Conservation (phyloP, 2,329 filamentous ascomycete genomes). For the Phialophora expanda region DNA sequence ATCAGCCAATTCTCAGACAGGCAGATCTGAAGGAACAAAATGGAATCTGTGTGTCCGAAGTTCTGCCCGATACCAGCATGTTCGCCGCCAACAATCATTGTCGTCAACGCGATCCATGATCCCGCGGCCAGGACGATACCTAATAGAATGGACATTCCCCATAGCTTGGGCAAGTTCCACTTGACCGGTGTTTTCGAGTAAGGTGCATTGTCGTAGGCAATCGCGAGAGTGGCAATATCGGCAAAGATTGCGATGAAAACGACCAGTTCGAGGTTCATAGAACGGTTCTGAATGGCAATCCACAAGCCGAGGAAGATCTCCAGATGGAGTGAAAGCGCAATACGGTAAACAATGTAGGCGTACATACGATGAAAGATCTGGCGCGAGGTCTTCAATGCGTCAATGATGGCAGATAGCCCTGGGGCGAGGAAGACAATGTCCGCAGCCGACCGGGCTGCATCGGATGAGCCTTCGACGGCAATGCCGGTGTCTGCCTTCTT, state of each 20-base stretch:
- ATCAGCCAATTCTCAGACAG: conserved; percentile 96
- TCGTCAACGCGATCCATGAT: conserved; percentile 88
- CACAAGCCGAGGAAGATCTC: conserved; percentile 91
- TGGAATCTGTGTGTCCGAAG: conserved; percentile 78
- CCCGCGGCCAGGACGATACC: conserved; percentile 80
- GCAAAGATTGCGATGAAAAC: conserved; percentile 96
- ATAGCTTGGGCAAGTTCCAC: conserved; percentile 93
- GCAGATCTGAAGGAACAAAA: conserved; percentile 88
- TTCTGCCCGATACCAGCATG: conserved; percentile 88
- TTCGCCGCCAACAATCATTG: conserved; percentile 72
- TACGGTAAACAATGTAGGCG: conserved; percentile 93
- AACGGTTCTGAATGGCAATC: conserved; percentile 86
- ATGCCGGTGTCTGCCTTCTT: conserved; percentile 98
- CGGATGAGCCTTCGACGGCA: conserved; percentile 88
- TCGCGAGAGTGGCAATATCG: conserved; percentile 87
- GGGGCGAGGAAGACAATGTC: conserved; percentile 94
- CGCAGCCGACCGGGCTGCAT: conserved; percentile 86
- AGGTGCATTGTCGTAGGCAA: conserved; percentile 91
- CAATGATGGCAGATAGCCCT: conserved; percentile 89
- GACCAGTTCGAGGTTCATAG: conserved; percentile 82
- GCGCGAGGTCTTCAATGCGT: conserved; percentile 88
- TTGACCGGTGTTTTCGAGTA: conserved; percentile 86
- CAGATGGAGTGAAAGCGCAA: conserved; percentile 86
- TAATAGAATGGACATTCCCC: conserved; percentile 87
- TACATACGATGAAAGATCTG: conserved; percentile 98